phyloP scores from a whole-genome alignment of 345 rosid genomes.

The Laguncularia racemosa region DNA sequence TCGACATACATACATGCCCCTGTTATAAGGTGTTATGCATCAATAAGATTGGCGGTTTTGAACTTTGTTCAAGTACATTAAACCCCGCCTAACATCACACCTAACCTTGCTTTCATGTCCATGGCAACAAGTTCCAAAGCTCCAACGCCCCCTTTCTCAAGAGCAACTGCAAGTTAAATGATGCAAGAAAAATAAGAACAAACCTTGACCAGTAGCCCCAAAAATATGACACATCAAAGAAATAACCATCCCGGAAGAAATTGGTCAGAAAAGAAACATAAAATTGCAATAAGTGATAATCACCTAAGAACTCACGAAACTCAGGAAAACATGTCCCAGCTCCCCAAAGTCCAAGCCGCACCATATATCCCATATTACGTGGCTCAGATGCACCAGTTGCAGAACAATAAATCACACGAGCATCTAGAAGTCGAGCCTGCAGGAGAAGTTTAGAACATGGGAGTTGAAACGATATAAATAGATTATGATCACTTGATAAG shows the following conservation, averaged over 20 bases:
- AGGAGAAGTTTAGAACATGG: not conserved
- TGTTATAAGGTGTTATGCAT: slow-evolving; percentile 12
- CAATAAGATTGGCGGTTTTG: not conserved
- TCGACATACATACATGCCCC: slow-evolving; percentile 99
- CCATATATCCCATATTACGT: slow-evolving; percentile 99
- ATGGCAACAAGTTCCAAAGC: slow-evolving; percentile 98
- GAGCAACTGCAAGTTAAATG: slow-evolving; percentile 50
- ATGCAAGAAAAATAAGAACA: slow-evolving; percentile 1
- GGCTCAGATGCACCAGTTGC: slow-evolving; percentile 99
- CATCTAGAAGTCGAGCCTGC: slow-evolving; percentile 95
- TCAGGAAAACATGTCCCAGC: slow-evolving; percentile 77
- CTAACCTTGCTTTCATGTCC: slow-evolving; percentile 99
- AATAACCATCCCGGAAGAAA: too few species aligned
- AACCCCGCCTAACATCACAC: slow-evolving; percentile 1
- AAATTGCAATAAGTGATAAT: slow-evolving; percentile 16
- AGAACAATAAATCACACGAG: slow-evolving; percentile 95
- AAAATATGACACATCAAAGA: not conserved
- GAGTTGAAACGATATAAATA: not conserved
- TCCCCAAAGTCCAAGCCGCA: slow-evolving; percentile 99
- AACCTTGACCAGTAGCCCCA: not conserved
- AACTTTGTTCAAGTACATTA: not conserved
- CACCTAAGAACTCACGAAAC: slow-evolving; percentile 67
- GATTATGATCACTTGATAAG: not conserved
- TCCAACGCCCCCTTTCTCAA: slow-evolving; percentile 98
- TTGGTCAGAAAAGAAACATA: too few species aligned